phyloP scores from a whole-genome alignment of 2,329 filamentous ascomycete species.

The Teratosphaeria gauchensis region DNA sequence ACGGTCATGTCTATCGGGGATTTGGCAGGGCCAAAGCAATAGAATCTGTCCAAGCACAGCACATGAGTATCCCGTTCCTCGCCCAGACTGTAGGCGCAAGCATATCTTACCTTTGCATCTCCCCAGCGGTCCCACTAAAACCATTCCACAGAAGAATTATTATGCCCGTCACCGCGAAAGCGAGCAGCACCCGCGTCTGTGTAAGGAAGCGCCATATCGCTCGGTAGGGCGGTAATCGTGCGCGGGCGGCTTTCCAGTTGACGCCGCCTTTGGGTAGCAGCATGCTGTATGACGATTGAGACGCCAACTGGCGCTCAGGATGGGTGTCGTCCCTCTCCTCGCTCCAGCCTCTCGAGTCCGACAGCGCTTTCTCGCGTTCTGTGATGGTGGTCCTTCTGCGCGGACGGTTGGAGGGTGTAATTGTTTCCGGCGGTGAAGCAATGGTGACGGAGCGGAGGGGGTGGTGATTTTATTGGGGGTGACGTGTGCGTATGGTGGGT shows the following conservation, averaged over 20 bases:
- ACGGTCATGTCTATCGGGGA: slow-evolving; percentile 91
- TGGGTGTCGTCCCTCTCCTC: slow-evolving; percentile 1
- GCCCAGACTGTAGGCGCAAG: not conserved
- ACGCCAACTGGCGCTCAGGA: slow-evolving; percentile 11
- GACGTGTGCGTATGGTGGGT: not conserved
- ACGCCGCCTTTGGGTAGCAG: slow-evolving; percentile 84
- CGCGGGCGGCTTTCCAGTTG: slow-evolving; percentile 83
- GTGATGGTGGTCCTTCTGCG: not conserved
- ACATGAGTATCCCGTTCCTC: not conserved
- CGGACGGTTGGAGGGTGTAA: not conserved
- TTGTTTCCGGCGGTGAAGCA: not conserved
- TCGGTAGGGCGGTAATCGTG: slow-evolving; percentile 67
- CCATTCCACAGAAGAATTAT: slow-evolving; percentile 81
- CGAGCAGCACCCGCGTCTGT: slow-evolving; percentile 66
- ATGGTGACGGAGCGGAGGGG: not conserved
- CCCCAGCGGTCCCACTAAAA: slow-evolving; percentile 66
- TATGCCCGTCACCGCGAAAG: slow-evolving; percentile 59
- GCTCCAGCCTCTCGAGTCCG: not conserved
- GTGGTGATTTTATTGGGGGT: not conserved
- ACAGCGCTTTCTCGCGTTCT: not conserved
- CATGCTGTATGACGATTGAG: slow-evolving; percentile 44
- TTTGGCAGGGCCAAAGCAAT: slow-evolving; percentile 92
- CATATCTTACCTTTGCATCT: slow-evolving; percentile 73
- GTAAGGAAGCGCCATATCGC: slow-evolving; percentile 55
- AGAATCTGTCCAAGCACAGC: slow-evolving; percentile 58